Evolutionary conservation across 352 stramenopile genomes (phyloP), one percentile per base, ranked within the genome.

Genomic region (Phytophthora pseudosyringae): DNA sequence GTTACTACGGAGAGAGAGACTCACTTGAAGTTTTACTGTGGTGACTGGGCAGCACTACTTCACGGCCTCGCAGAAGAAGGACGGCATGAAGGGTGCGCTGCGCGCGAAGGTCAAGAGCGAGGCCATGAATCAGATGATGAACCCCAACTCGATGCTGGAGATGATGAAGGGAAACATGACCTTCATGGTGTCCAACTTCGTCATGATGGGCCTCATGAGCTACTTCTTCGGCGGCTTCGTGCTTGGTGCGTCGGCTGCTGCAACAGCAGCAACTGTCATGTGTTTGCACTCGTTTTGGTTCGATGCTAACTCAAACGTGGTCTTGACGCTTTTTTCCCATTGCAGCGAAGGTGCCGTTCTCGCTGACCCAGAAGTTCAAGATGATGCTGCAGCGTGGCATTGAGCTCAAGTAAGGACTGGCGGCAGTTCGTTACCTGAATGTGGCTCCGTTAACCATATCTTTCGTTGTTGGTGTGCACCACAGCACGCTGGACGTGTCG

Each of bases 211-310:
- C 28, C 96, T 98, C 57, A 98, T 99, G 76, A 97, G 90, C 71
- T 98, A 99, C 79, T 99, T 99, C 72, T 99, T 99, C 64, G 86
- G 86, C 55, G 98, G 98, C 50, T 99, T 99, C 63, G 97, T 99
- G 65, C 79, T 99, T 11, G 85, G 87, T 95, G 57, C 56, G 76
- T 70, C 7, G 31, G 9, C 59, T 32, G 10, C 26, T 67, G 18
- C 29, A 3, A 4, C 51, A 21, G 26, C 13, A 38, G 7, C 36
- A 15, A 5, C 5, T 43, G 13, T 4, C 21, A 25, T 43, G 31
- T 32, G 3, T 13, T 15, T 52, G n/a, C 36, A 33, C 9, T 64
- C 5, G 16, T 61, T 11, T 40, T 41, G 31, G 18, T 13, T 40
- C 7, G 4, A 43, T 26, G 8, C 31, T 55, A 10, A 54, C 15